Conservation (phyloP, 345 rosid species). For the Populus simonii region DNA sequence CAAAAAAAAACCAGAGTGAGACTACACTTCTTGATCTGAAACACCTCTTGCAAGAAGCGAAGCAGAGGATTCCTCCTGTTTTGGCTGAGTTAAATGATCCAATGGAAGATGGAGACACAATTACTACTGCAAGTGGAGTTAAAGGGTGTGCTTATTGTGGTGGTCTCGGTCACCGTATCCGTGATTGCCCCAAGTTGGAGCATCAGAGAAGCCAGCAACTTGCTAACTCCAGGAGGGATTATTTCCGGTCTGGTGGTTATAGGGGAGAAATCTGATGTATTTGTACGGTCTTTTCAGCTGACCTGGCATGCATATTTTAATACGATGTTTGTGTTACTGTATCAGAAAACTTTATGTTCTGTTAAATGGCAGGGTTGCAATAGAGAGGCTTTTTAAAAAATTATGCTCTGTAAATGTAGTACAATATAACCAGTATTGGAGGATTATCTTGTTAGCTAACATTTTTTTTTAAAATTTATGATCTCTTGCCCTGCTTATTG, state of each 20-base stretch:
- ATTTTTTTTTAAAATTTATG: background rate
- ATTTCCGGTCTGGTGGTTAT: slow-evolving; percentile 88
- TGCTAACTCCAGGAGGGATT: slow-evolving; percentile 80
- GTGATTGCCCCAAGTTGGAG: slow-evolving; percentile 86
- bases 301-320: background rate
- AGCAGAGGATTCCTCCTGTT: slow-evolving; percentile 91
- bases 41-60: slow-evolving; percentile 87
- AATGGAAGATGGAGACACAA: slow-evolving; percentile 74
- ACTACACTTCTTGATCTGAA: slow-evolving; percentile 80
- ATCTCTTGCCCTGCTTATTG: background rate
- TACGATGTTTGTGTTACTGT: background rate
- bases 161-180: slow-evolving; percentile 85
- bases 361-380: background rate
- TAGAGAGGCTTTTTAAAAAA: background rate
- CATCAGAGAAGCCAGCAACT: slow-evolving; percentile 80
- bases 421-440: background rate
- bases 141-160: slow-evolving; percentile 97
- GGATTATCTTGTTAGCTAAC: background rate
- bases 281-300: background rate
- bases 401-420: background rate
- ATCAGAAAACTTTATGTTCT: background rate
- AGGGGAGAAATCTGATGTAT: slow-evolving; percentile 65
- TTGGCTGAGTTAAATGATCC: slow-evolving; percentile 85
- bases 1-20: slow-evolving; percentile 85
- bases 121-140: slow-evolving; percentile 69